These are phyloP conservation scores for Coemansia sp. DNA, from an alignment of 192 early-diverging fungal species.

Conservation along the genomic window DNA sequence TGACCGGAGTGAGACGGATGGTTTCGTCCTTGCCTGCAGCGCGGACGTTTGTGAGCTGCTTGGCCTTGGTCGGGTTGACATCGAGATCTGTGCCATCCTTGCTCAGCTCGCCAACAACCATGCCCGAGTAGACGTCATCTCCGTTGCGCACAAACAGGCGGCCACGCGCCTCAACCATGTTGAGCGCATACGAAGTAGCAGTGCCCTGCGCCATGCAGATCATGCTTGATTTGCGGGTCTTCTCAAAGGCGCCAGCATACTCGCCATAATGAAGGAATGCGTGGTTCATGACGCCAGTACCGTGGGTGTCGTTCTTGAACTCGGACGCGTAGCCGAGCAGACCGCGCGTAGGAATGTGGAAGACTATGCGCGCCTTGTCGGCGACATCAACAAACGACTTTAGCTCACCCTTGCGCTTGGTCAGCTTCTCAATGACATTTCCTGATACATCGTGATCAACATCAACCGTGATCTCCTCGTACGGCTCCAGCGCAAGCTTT, in stretches of 20 bases:
- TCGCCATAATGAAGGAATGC: constrained; percentile 71
- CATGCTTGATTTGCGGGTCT: constrained; percentile 74
- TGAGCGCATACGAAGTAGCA: constrained; percentile 73
- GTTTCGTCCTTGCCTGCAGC: constrained; percentile 77
- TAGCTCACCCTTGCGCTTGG: constrained; percentile 78
- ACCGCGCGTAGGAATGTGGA: constrained; percentile 80
- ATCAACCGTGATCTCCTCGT: constrained; percentile 83
- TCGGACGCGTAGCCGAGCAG: constrained; percentile 82
- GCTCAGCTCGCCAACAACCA: constrained; percentile 84
- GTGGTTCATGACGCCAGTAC: constrained; percentile 79
- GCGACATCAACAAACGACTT: constrained; percentile 69
- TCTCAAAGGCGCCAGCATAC: constrained; percentile 71
- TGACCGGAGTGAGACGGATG: constrained; percentile 68
- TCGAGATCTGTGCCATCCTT: constrained; percentile 72
- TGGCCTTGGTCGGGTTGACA: constrained; percentile 81
- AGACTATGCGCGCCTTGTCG: constrained; percentile 73
- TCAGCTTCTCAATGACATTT: constrained; percentile 81
- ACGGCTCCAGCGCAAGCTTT: constrained; percentile 66
- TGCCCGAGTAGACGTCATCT: constrained; percentile 78
- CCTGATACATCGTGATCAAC: constrained; percentile 72
- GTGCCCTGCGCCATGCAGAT: constrained; percentile 68
- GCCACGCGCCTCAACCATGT: constrained; percentile 74
- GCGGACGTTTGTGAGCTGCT: constrained; percentile 80
- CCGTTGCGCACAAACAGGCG: constrained; percentile 75
- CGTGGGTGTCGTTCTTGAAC: constrained; percentile 87